Percentiles rank a stretch among this genome's conserved stretches.
phyloP scores from a whole-genome alignment of 2,329 filamentous ascomycete genomes.

The Monosporascus sp. region DNA sequence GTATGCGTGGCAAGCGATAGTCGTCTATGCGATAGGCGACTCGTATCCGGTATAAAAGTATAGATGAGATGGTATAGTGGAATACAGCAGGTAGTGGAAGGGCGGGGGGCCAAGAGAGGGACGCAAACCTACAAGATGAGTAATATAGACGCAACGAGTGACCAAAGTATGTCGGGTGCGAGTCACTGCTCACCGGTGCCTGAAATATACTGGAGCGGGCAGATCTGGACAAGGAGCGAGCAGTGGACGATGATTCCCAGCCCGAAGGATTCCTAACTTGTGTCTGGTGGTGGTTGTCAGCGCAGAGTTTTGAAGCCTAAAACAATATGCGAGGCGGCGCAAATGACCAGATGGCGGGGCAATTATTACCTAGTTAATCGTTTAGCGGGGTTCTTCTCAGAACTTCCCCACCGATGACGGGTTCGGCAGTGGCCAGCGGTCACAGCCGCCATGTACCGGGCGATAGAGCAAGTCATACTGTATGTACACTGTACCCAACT shows the following conservation, averaged over 20 bases:
- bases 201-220: background rate
- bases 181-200: background rate
- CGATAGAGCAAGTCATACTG: background rate
- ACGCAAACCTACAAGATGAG: background rate
- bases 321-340: background rate
- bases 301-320: background rate
- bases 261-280: too few species aligned
- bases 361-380: background rate
- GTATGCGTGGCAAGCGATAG: background rate
- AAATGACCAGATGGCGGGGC: background rate
- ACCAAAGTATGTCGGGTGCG: background rate
- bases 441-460: background rate
- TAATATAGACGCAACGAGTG: background rate
- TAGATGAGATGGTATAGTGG: background rate
- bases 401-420: background rate
- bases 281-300: background rate
- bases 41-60: background rate
- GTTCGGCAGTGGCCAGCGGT: background rate
- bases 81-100: background rate
- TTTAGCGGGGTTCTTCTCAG: background rate
- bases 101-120: background rate
- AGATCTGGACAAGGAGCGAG: background rate
- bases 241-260: background rate
- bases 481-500: background rate
- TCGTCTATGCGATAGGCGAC: background rate